Evolutionary conservation across 2,329 filamentous ascomycete genomes (phyloP), one percentile per base, ranked within the genome.

Genomic region (Diplodia seriata): DNA sequence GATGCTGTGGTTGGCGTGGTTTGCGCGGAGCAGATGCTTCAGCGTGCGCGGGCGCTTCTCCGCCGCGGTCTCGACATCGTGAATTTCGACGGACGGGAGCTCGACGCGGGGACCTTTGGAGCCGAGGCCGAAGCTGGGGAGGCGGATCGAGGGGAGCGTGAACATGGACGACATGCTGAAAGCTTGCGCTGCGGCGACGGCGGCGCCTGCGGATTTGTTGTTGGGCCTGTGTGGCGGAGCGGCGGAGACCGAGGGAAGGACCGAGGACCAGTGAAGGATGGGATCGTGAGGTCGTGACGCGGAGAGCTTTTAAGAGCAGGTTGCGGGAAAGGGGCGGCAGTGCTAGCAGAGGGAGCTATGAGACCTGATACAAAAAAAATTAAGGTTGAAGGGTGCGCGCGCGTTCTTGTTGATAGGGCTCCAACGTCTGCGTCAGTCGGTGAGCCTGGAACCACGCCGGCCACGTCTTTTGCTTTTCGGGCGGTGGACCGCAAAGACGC

Each of bases 11-110:
- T 95, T 97, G 72, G 90, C 90, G 81, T 99, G 95, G 77, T 98
- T 98, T 64, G 94, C 90, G 78, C 91, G 92, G 69, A 99, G 79
- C 15, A 99, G 84, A 80, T 98, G 93, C 81, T 97, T 97, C 70
- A 99, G 84, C 23, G 92, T 92, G 70, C 94, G 85, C 20, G 91
- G 89, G 68, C 91, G 85, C 78, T 92, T 94, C 76, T 96, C 93
- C 9, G 89, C 85, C 57, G 89, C 85, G 5, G 90, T 90, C 81
- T 98, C 94, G 73, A 97, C 86, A 77, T 91, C 87, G 79, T 96
- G 89, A 68, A 92, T 84, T 71, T 91, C 83, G 67, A 94, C 89
- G 0, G 91, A 83, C 9, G 90, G 84, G 7, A 97, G 72, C 55
- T 83, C 76, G 70, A 84, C 80, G 31, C 72, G 29, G 6, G 59